Evolutionary conservation across 1,284 basidiomycete genomes (phyloP).

Genomic region (Cutaneotrichosporon spelunceum): DNA sequence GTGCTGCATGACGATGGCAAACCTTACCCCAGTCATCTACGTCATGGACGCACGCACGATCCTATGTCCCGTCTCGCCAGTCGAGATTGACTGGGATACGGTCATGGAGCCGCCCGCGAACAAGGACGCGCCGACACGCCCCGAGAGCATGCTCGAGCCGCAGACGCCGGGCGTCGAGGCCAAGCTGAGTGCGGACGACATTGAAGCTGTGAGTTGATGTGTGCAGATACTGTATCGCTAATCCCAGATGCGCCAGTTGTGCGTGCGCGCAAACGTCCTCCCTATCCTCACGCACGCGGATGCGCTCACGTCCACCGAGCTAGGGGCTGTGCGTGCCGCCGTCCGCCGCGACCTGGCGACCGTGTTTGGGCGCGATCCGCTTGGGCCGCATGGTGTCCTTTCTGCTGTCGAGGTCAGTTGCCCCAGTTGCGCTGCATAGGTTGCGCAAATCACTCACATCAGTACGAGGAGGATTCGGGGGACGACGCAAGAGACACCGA

Average conservation of each 20-base stretch:
- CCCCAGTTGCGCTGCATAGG: neutral
- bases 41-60: slow-evolving; percentile 42
- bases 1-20: neutral
- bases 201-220: slow-evolving; percentile 20
- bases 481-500: slow-evolving; percentile 17
- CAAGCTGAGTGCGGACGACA: slow-evolving; percentile 20
- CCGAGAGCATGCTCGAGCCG: slow-evolving; percentile 17
- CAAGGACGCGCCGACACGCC: slow-evolving; percentile 6
- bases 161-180: slow-evolving; percentile 16
- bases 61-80: slow-evolving; percentile 18
- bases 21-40: slow-evolving; percentile 40
- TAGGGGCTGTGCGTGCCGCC: slow-evolving; percentile 26
- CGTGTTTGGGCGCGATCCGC: slow-evolving; percentile 23
- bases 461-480: slow-evolving; percentile 6
- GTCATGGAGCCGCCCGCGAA: slow-evolving; percentile 16
- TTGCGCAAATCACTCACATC: neutral
- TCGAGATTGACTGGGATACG: slow-evolving; percentile 25
- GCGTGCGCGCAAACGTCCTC: slow-evolving; percentile 39
- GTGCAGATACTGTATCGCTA: neutral
- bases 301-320: slow-evolving; percentile 34
- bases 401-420: slow-evolving; percentile 20
- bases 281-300: slow-evolving; percentile 43
- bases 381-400: slow-evolving; percentile 21
- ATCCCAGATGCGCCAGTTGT: slow-evolving; percentile 38
- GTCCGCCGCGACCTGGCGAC: slow-evolving; percentile 33